phyloP scores from a whole-genome alignment of 2,329 filamentous ascomycete genomes.

The Stenocarpella maydis region DNA sequence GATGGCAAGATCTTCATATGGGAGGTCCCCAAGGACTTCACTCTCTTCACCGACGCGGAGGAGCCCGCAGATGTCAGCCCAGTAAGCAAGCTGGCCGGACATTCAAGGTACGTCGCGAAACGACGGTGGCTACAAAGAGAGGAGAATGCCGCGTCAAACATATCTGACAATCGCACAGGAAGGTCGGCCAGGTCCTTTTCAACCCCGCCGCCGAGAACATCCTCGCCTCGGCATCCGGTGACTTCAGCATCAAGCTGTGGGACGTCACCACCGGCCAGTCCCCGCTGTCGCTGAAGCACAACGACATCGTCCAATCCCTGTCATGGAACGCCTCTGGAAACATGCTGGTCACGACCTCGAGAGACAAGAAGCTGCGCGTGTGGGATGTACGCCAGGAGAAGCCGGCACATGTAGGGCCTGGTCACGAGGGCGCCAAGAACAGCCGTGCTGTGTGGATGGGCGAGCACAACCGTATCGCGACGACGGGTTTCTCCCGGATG shows the following conservation, averaged over 20 bases:
- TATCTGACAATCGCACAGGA: constrained; percentile 62
- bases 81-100: constrained; percentile 81
- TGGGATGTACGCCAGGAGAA: constrained; percentile 97
- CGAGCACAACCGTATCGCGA: constrained; percentile 94
- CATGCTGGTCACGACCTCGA: constrained; percentile 88
- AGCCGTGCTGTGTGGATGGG: constrained; percentile 97
- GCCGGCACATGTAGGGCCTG: constrained; percentile 82
- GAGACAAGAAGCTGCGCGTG: constrained; percentile 97
- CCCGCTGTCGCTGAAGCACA: constrained; percentile 80
- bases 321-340: constrained; percentile 94
- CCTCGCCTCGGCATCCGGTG: constrained; percentile 92
- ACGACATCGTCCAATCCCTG: constrained; percentile 92
- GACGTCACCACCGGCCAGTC: constrained; percentile 83
- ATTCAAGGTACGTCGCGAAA: constrained; percentile 72
- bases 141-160: background rate
- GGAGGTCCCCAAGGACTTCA: constrained; percentile 90
- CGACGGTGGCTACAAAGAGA: constrained; percentile 27
- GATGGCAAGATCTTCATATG: constrained; percentile 98
- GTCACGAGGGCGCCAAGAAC: constrained; percentile 95
- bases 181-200: constrained; percentile 97
- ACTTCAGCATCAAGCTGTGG: constrained; percentile 96
- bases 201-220: constrained; percentile 96
- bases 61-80: constrained; percentile 84
- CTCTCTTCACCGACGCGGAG: constrained; percentile 83
- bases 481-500: constrained; percentile 98